Evolutionary conservation across 495 filamentous ascomycete species (phyloP), one percentile per base, ranked within the genome.

Genomic region (Penicillium paradoxum): DNA sequence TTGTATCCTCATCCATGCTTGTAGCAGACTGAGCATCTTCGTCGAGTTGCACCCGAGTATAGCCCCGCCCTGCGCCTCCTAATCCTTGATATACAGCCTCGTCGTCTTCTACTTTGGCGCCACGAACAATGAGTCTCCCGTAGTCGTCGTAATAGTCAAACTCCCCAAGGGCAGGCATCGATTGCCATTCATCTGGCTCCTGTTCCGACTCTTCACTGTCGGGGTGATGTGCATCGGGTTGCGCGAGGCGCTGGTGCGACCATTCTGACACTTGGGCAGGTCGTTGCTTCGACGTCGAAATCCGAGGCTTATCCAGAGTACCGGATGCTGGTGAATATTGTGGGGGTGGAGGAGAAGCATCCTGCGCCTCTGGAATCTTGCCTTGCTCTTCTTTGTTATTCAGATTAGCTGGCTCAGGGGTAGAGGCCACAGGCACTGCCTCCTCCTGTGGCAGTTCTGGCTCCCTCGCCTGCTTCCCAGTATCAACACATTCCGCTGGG

Each of bases 71-170:
- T 25, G 91, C 95, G 2, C 91, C 91, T 27, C 91, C 90, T 0
- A 93, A 73, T 22, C 81, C 83, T 11, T 72, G 79, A 62, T 95
- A 95, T 17, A 80, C 83, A 36, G 84, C 85, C 34, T 79, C 83
- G 17, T 88, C 82, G 50, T 86, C 86, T 1, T 83, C 83, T 40
- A 88, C 83, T 32, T 79, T 70, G 25, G 84, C 83, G 38, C 91
- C 91, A 30, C 79, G 81, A 7, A 92, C 93, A 53, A 99, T 74
- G 25, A 97, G 78, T 62, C 81, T 88, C 52, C 90, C 88, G 59
- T 95, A 85, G 56, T 99, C 93, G 65, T 99, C 89, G 66, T 97
- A 99, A 29, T 95, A 84, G 71, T 97, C 92, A 63, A 90, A 89
- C 15, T 88, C 85, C 6, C 90, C 93, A 53, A 88, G 86, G 6